Evolutionary conservation across 768 basidiomycete genomes (phyloP).

Genomic region (Suillus sp.): DNA sequence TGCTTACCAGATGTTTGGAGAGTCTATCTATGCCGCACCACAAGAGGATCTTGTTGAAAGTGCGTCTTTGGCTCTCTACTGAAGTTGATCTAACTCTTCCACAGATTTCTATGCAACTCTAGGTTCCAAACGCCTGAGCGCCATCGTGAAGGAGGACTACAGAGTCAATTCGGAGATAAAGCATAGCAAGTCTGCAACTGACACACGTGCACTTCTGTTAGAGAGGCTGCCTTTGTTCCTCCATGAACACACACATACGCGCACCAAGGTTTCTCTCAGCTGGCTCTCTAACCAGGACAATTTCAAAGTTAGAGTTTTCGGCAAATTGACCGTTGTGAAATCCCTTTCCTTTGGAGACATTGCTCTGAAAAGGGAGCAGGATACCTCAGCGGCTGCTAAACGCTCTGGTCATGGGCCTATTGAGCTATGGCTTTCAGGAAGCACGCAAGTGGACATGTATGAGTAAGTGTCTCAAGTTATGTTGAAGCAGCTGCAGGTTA

Average conservation of each 20-base stretch:
- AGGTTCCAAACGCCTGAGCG: conserved; percentile 74
- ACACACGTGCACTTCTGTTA: conserved; percentile 64
- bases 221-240: conserved; percentile 90
- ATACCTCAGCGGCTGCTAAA: conserved; percentile 74
- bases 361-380: conserved; percentile 55
- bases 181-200: conserved; percentile 47
- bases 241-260: conserved; percentile 79
- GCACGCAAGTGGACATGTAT: conserved; percentile 82
- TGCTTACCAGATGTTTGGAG: conserved; percentile 75
- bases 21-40: conserved; percentile 73
- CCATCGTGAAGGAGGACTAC: conserved; percentile 78
- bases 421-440: conserved; percentile 76
- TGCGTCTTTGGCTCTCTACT: conserved; percentile 28
- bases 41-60: conserved; percentile 93
- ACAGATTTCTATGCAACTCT: conserved; percentile 74
- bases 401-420: conserved; percentile 58
- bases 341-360: conserved; percentile 55
- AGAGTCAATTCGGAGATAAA: conserved; percentile 55
- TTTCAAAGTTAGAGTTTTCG: conserved; percentile 70
- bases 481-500: conserved; percentile 11
- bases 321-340: conserved; percentile 64
- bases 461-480: conserved; percentile 60
- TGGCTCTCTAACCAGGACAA: conserved; percentile 69
- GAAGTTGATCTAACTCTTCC: background rate
- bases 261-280: conserved; percentile 57